phyloP scores from a whole-genome alignment of 805 yeast species.

The Tetrapisispora phaffii region DNA sequence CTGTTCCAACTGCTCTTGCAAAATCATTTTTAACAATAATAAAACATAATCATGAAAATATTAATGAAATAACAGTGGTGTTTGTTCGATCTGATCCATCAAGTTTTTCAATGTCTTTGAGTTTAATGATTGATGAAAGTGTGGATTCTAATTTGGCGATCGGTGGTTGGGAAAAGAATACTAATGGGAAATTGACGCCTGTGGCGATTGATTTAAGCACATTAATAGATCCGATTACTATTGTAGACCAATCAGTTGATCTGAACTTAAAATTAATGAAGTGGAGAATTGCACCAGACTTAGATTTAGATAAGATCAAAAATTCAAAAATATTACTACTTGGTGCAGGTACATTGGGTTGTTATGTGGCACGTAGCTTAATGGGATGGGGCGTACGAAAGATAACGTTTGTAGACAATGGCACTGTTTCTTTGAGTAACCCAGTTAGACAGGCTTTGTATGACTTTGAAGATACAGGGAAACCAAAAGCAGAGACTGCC shows the following conservation, averaged over 20 bases:
- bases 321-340: slow-evolving; percentile 57
- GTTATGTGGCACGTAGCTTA: slow-evolving; percentile 76
- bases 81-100: slow-evolving; percentile 31
- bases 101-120: slow-evolving; percentile 25
- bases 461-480: slow-evolving; percentile 76
- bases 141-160: slow-evolving; percentile 31
- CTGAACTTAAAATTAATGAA: slow-evolving; percentile 87
- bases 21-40: slow-evolving; percentile 49
- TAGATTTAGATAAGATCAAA: slow-evolving; percentile 59
- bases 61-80: slow-evolving; percentile 29
- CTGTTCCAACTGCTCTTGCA: slow-evolving; percentile 42
- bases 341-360: slow-evolving; percentile 97
- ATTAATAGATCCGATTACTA: slow-evolving; percentile 65
- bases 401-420: slow-evolving; percentile 84
- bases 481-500: slow-evolving; percentile 68
- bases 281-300: slow-evolving; percentile 85
- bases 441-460: slow-evolving; percentile 93
- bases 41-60: slow-evolving; percentile 26
- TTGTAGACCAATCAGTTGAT: slow-evolving; percentile 89
- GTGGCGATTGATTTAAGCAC: slow-evolving; percentile 75
- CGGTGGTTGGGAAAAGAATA: slow-evolving; percentile 87
- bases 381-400: slow-evolving; percentile 91
- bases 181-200: slow-evolving; percentile 65
- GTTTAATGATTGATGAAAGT: slow-evolving; percentile 5
- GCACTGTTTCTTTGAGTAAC: slow-evolving; percentile 80